Evolutionary conservation across 371 early-diverging fungal genomes (phyloP).

Genomic region (Conidiobolus incongruus): DNA sequence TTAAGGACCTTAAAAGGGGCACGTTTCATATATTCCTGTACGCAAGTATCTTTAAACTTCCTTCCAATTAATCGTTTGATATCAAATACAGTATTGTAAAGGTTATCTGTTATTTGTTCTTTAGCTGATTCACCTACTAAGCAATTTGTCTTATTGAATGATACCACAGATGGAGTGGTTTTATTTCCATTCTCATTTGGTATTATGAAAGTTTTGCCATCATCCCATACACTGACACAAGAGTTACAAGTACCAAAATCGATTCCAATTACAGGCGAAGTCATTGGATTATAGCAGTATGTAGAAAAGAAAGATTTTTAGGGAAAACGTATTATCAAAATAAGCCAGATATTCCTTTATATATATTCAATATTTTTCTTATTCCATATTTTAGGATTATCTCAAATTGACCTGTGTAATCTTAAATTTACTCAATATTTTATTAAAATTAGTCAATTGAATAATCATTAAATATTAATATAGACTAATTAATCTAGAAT

Average conservation of each 20-base stretch:
- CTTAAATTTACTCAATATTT: too few relatives aligned
- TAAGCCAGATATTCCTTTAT: too few relatives aligned
- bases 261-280: slow-evolving; percentile 90
- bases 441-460: too few relatives aligned
- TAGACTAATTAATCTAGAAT: too few relatives aligned
- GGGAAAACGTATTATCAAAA: too few relatives aligned
- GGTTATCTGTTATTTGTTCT: slow-evolving; percentile 81
- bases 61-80: slow-evolving; percentile 93
- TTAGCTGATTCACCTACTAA: slow-evolving; percentile 92
- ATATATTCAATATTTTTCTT: too few relatives aligned
- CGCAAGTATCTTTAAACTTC: slow-evolving; percentile 60
- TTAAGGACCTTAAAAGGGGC: slow-evolving; percentile 50
- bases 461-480: too few relatives aligned
- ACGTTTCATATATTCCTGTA: slow-evolving; percentile 58
- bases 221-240: slow-evolving; percentile 95
- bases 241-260: slow-evolving; percentile 99
- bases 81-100: slow-evolving; percentile 81
- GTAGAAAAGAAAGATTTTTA: too few relatives aligned
- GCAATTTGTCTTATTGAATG: slow-evolving; percentile 76
- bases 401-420: too few relatives aligned
- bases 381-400: too few relatives aligned
- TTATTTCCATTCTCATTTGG: slow-evolving; percentile 88
- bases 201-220: slow-evolving; percentile 86
- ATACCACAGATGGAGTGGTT: slow-evolving; percentile 95
- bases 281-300: too few relatives aligned